Conservation (phyloP, 2,329 filamentous ascomycete species). For the Aspergillus niger region DNA sequence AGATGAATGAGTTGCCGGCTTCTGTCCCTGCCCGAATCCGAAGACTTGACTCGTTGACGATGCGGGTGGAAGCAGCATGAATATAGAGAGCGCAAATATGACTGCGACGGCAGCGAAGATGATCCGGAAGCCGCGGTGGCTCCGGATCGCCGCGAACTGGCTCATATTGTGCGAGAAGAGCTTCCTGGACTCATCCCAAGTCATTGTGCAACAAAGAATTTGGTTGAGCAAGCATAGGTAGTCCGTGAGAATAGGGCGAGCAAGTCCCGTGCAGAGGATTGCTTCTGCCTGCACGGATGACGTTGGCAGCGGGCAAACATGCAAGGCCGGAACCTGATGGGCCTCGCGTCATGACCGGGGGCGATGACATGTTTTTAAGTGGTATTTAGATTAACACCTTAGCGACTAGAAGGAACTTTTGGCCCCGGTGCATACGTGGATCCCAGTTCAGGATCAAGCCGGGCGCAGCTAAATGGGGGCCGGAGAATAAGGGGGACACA, state of each 20-base stretch:
- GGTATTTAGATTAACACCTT: neutral
- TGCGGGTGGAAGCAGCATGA: neutral
- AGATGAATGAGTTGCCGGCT: neutral
- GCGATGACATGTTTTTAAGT: neutral
- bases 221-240: neutral
- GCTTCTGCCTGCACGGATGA: slow-evolving; percentile 6
- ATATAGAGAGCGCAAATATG: neutral
- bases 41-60: neutral
- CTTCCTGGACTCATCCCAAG: neutral
- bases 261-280: neutral
- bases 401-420: neutral
- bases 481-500: neutral
- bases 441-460: neutral
- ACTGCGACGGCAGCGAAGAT: neutral
- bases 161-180: slow-evolving; percentile 1
- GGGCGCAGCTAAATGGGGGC: neutral
- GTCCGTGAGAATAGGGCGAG: neutral
- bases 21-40: neutral
- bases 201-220: neutral
- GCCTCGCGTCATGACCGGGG: neutral
- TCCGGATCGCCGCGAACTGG: neutral
- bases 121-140: neutral
- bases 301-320: slow-evolving; percentile 2
- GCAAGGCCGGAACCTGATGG: neutral
- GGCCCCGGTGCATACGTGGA: neutral